A percentile compares a stretch with the other conserved stretches of the same genome.
Conservation (phyloP, 345 rosid species). For the Populus pruinosa region DNA sequence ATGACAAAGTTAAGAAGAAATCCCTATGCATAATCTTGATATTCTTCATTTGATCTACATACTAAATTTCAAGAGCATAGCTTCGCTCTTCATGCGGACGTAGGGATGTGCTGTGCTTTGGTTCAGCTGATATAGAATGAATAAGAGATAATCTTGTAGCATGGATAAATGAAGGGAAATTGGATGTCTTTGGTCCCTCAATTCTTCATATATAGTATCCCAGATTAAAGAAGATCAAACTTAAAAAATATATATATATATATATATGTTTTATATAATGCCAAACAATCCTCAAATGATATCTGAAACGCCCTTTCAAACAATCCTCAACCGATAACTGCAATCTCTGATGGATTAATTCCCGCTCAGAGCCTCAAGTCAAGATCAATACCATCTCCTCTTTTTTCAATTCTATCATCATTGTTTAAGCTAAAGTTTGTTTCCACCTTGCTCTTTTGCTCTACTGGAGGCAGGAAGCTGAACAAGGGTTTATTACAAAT, state of each 20-base stretch:
- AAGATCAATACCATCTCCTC: slow-evolving; percentile 52
- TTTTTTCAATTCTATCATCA: slow-evolving; percentile 37
- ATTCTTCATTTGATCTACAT: too few species aligned
- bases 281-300: neutral
- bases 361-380: slow-evolving; percentile 42
- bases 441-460: slow-evolving; percentile 28
- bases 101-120: too few species aligned
- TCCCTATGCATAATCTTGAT: too few species aligned
- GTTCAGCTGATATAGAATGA: too few species aligned
- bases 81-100: too few species aligned
- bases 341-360: neutral
- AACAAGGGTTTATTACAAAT: slow-evolving; percentile 32
- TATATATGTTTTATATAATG: too few species aligned
- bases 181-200: too few species aligned
- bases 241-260: too few species aligned
- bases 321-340: neutral
- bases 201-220: neutral
- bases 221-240: neutral
- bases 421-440: slow-evolving; percentile 27
- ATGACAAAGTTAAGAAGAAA: too few species aligned
- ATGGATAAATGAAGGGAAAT: neutral
- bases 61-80: too few species aligned
- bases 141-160: neutral
- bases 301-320: neutral
- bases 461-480: slow-evolving; percentile 39